phyloP scores from a whole-genome alignment of 306 rosid species.

The Morella rubra region DNA sequence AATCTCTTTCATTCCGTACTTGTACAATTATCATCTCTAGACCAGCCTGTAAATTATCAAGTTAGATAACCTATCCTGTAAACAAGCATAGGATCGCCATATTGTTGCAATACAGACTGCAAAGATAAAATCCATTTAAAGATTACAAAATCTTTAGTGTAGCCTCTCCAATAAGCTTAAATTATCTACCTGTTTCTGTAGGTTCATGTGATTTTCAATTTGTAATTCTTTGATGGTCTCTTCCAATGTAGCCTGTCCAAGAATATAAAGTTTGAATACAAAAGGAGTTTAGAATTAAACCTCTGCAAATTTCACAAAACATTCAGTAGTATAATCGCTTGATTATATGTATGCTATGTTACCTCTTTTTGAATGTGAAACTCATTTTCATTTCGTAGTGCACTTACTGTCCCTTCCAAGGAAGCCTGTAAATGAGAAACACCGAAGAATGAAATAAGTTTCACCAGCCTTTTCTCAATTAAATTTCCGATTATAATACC shows the following conservation, averaged over 20 bases:
- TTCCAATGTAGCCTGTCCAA: constrained; percentile 45
- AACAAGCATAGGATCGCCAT: constrained; percentile 20
- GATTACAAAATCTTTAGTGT: constrained; percentile 1
- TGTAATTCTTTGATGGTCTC: constrained; percentile 41
- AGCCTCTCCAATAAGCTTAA: constrained; percentile 14
- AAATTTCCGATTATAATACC: constrained; percentile 37
- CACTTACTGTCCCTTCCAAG: constrained; percentile 52
- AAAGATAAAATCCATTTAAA: constrained; percentile 11
- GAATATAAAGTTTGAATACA: neutral
- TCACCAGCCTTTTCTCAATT: constrained; percentile 4
- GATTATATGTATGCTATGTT: constrained; percentile 25
- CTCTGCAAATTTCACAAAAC: neutral
- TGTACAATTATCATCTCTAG: constrained; percentile 54
- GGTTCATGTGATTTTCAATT: constrained; percentile 37
- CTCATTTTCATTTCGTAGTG: constrained; percentile 48
- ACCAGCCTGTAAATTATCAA: constrained; percentile 45
- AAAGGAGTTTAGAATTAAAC: neutral
- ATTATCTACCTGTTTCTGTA: constrained; percentile 51
- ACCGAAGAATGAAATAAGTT: constrained; percentile 10
- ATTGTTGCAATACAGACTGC: constrained; percentile 9
- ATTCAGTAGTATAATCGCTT: neutral
- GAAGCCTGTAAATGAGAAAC: constrained; percentile 39
- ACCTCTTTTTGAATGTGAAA: constrained; percentile 45
- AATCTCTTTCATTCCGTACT: constrained; percentile 52
- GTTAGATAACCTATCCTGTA: constrained; percentile 20